Conservation (phyloP, 805 yeast species). For the Candida odintsovae region DNA sequence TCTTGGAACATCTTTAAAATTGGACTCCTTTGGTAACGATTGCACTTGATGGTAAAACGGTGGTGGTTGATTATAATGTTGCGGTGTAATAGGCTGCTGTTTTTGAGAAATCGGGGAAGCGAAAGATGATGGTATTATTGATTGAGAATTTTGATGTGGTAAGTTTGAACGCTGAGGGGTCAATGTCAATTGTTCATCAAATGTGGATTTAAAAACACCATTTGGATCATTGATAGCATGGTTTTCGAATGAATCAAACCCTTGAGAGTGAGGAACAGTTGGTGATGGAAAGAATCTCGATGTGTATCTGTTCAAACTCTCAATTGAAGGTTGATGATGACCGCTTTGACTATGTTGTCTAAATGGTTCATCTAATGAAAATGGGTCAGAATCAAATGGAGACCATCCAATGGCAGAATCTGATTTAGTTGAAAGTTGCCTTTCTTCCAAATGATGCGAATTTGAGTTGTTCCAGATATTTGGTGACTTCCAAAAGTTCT, state of each 20-base stretch:
- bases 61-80: background rate
- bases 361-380: conserved; percentile 16
- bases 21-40: background rate
- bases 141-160: background rate
- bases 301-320: background rate
- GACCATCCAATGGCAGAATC: conserved; percentile 24
- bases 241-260: background rate
- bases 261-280: background rate
- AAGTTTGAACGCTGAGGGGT: background rate
- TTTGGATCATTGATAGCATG: conserved; percentile 3
- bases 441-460: conserved; percentile 12
- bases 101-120: background rate
- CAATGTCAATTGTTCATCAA: background rate
- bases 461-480: conserved; percentile 17
- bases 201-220: background rate
- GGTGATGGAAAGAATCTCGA: conserved; percentile 24
- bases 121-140: background rate
- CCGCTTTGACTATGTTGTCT: background rate
- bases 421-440: conserved; percentile 21
- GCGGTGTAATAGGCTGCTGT: background rate
- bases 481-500: conserved; percentile 17
- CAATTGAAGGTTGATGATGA: conserved; percentile 7
- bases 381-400: conserved; percentile 18
- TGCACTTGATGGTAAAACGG: background rate
- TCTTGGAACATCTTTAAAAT: background rate